Conservation (phyloP, 2,329 filamentous ascomycete genomes). For the Alternaria hordeiaustralica region DNA sequence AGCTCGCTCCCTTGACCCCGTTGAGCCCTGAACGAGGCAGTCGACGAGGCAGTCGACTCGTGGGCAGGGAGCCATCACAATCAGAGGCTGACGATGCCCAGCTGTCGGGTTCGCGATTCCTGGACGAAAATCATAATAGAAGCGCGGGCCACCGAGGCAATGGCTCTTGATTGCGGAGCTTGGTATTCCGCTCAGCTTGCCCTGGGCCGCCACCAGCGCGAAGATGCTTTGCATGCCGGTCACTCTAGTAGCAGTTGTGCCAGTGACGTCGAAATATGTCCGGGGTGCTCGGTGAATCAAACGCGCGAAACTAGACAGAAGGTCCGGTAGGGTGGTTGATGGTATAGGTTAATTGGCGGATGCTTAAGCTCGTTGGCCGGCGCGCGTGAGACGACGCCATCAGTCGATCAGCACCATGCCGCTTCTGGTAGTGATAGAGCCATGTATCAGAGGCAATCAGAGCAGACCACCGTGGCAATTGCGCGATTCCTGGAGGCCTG, state of each 20-base stretch:
- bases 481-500: not conserved
- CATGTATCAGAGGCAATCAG: constrained; percentile 24
- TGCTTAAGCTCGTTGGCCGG: constrained; percentile 30
- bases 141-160: constrained; percentile 18
- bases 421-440: constrained; percentile 13
- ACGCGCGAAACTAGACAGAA: constrained; percentile 7
- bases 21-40: constrained; percentile 4
- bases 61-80: constrained; percentile 39
- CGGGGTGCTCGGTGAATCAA: constrained; percentile 9
- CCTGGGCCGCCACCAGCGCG: constrained; percentile 27
- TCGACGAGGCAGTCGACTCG: constrained; percentile 26
- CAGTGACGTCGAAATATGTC: constrained; percentile 6
- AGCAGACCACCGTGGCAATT: constrained; percentile 16
- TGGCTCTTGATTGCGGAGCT: constrained; percentile 11
- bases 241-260: not conserved
- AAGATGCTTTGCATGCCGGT: constrained; percentile 11
- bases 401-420: constrained; percentile 29
- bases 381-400: constrained; percentile 22
- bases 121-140: constrained; percentile 40
- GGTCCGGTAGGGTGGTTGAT: constrained; percentile 33
- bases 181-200: constrained; percentile 24
- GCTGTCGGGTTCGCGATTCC: constrained; percentile 35
- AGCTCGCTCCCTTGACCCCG: constrained; percentile 2
- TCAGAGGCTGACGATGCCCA: constrained; percentile 34
- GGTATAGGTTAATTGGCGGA: constrained; percentile 25